Percentiles rank a stretch among this genome's conserved stretches.
Evolutionary conservation across 768 basidiomycete species (phyloP).

Genomic region (Tricholoma sp.): DNA sequence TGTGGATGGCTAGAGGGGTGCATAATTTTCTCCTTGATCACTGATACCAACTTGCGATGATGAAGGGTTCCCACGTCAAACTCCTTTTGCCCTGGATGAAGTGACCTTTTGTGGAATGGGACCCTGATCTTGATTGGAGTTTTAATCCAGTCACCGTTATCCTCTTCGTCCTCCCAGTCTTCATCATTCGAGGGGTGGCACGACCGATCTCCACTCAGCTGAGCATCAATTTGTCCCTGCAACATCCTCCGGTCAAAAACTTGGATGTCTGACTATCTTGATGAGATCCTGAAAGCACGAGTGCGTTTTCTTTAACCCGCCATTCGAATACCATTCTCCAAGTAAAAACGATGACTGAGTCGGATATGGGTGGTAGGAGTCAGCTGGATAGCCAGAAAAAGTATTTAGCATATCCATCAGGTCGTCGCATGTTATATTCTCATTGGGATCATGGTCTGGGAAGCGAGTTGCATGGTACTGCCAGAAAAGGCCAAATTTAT

Average conservation of each 20-base stretch:
- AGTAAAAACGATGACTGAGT: slow-evolving; percentile 8
- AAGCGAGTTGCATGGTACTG: neutral
- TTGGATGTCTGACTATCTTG: too few species aligned
- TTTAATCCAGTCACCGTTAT: slow-evolving; percentile 13
- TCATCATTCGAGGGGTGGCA: neutral
- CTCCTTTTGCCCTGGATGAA: slow-evolving; percentile 1
- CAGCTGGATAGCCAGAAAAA: too few species aligned
- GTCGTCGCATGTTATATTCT: neutral
- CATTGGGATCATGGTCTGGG: neutral
- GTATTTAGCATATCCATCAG: too few species aligned
- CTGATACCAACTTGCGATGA: too few species aligned
- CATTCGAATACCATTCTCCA: slow-evolving; percentile 9
- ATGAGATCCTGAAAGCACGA: neutral
- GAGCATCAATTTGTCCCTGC: too few species aligned
- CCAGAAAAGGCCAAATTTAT: neutral
- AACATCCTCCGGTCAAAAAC: too few species aligned
- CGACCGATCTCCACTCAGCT: neutral
- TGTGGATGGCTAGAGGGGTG: too few species aligned
- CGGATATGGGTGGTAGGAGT: neutral
- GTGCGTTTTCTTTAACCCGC: slow-evolving; percentile 1
- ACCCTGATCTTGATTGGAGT: slow-evolving; percentile 4
- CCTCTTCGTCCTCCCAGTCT: neutral
- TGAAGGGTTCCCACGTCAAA: slow-evolving; percentile 7
- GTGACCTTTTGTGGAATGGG: slow-evolving; percentile 7
- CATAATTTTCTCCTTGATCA: too few species aligned